These are phyloP conservation scores for Cucurbita ficifolia DNA, from an alignment of 306 rosid species.

Conservation along the genomic window DNA sequence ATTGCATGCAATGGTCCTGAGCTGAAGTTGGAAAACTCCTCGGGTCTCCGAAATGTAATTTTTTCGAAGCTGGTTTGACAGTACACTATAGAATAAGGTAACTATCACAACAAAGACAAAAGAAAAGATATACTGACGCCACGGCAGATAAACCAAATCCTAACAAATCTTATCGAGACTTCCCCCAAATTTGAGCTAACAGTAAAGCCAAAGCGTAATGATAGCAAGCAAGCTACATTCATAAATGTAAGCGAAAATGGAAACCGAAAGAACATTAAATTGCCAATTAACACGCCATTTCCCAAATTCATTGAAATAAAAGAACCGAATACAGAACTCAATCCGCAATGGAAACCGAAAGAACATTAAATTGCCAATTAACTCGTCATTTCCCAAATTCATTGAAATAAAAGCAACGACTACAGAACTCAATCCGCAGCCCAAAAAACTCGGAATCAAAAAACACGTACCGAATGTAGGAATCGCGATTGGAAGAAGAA, in stretches of 20 bases:
- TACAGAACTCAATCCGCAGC: not conserved
- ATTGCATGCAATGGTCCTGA: slow-evolving; percentile 59
- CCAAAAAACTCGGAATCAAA: not conserved
- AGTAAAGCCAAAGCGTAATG: not conserved
- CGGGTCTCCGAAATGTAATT: slow-evolving; percentile 48
- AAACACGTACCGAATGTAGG: slow-evolving; percentile 48
- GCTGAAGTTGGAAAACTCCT: slow-evolving; percentile 59
- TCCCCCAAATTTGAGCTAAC: not conserved
- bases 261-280: not conserved
- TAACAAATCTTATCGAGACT: not conserved
- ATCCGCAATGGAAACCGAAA: not conserved
- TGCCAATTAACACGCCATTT: not conserved
- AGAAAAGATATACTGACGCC: not conserved
- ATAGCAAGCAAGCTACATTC: not conserved
- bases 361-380: not conserved
- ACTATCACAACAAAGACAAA: not conserved
- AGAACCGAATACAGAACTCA: not conserved
- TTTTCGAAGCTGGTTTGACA: slow-evolving; percentile 64
- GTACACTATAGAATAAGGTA: slow-evolving; percentile 10
- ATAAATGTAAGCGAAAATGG: not conserved
- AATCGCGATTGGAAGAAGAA: slow-evolving; percentile 33
- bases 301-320: not conserved
- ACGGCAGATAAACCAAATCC: not conserved
- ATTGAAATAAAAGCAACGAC: not conserved
- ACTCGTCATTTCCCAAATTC: not conserved